Evolutionary conservation across 129 eudicot species (phyloP).

Genomic region (Helichrysum umbraculigerum): DNA sequence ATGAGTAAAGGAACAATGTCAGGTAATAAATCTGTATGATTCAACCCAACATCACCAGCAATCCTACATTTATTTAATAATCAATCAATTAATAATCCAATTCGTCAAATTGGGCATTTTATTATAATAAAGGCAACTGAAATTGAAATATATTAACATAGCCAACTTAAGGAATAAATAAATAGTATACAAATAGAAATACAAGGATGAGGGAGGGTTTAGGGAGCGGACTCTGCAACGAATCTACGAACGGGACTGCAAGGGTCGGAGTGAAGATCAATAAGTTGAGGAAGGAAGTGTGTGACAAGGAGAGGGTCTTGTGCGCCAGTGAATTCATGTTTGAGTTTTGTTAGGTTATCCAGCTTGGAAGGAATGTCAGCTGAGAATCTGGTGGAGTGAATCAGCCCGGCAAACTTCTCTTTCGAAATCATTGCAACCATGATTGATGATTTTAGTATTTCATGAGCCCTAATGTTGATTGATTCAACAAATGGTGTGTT

Average conservation of each 20-base stretch:
- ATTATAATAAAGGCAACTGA: no score
- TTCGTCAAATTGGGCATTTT: no score
- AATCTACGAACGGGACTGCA: constrained; percentile 81
- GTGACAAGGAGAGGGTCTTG: constrained; percentile 34
- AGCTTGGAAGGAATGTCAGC: constrained; percentile 60
- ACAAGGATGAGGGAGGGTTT: constrained; percentile 13
- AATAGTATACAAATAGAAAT: background rate
- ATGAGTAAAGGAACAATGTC: constrained; percentile 71
- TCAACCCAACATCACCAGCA: constrained; percentile 79
- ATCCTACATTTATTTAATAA: constrained; percentile 47
- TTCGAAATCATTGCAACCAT: constrained; percentile 41
- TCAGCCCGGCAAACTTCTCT: constrained; percentile 47
- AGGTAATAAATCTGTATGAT: constrained; percentile 58
- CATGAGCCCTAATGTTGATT: background rate
- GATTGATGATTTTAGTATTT: constrained; percentile 10
- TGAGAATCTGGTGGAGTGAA: constrained; percentile 54
- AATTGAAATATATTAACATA: no score
- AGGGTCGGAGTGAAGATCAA: constrained; percentile 57
- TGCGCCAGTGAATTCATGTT: constrained; percentile 44
- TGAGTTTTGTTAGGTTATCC: constrained; percentile 41
- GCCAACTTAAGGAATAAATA: background rate
- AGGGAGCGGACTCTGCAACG: constrained; percentile 53
- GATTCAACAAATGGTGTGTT: no score
- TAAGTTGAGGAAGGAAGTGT: constrained; percentile 49
- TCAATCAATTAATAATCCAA: no score